Percentiles rank a stretch among this genome's conserved stretches.
These are phyloP conservation scores for Rubia tinctorum DNA, from an alignment of 305 asterid species.

Conservation along the genomic window DNA sequence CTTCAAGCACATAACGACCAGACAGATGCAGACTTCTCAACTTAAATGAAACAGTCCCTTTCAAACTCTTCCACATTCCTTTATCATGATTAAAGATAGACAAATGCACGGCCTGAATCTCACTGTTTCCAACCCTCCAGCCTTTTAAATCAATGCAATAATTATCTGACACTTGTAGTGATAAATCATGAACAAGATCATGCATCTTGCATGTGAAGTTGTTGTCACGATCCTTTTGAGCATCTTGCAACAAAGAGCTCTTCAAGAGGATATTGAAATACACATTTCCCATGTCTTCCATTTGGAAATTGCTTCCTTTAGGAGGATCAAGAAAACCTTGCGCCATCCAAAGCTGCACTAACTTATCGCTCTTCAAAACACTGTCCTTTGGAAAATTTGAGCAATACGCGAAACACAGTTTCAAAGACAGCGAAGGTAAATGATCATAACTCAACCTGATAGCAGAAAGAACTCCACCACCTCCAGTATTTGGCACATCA, in stretches of 20 bases:
- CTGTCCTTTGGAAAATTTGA: slow-evolving; percentile 5
- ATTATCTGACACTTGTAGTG: not conserved
- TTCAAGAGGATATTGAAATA: slow-evolving; percentile 3
- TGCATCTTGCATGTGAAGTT: slow-evolving; percentile 1
- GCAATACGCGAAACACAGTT: slow-evolving; percentile 15
- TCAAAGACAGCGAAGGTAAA: slow-evolving; percentile 2
- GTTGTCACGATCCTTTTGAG: not conserved
- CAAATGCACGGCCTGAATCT: not conserved
- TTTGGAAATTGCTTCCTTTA: not conserved
- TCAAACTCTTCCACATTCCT: not conserved
- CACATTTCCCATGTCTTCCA: slow-evolving; percentile 20
- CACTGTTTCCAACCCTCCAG: not conserved
- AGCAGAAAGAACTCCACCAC: slow-evolving; percentile 17
- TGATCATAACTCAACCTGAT: not conserved
- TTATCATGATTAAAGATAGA: not conserved
- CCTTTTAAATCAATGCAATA: not conserved
- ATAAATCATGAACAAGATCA: not conserved
- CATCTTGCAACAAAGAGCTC: slow-evolving; percentile 18
- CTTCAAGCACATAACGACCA: not conserved
- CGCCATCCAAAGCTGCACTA: slow-evolving; percentile 28
- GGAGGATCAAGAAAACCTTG: slow-evolving; percentile 22
- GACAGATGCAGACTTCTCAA: slow-evolving; percentile 17
- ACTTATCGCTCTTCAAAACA: slow-evolving; percentile 4
- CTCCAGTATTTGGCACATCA: not conserved
- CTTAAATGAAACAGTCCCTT: slow-evolving; percentile 7